Evolutionary conservation across 2,329 filamentous ascomycete genomes (phyloP).

Genomic region (Arthroderma sp.): DNA sequence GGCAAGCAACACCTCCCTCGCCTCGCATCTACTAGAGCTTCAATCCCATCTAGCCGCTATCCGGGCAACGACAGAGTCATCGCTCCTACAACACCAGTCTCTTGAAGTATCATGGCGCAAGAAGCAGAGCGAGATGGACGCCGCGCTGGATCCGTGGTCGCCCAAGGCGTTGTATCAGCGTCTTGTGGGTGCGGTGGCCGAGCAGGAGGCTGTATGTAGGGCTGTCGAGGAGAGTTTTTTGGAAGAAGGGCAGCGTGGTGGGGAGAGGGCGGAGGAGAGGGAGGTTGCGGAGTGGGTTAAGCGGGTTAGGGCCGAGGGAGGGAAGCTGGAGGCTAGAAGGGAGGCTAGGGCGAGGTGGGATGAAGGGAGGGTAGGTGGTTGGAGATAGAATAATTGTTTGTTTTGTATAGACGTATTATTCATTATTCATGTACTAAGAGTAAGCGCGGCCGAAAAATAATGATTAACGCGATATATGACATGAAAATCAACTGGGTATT

Average conservation of each 20-base stretch:
- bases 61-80: conserved; percentile 62
- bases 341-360: conserved; percentile 93
- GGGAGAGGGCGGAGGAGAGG: conserved; percentile 56
- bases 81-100: conserved; percentile 69
- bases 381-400: conserved; percentile 48
- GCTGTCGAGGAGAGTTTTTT: conserved; percentile 90
- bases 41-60: conserved; percentile 39
- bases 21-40: conserved; percentile 35
- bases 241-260: conserved; percentile 42
- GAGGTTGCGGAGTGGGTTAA: conserved; percentile 78
- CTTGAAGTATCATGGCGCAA: conserved; percentile 86
- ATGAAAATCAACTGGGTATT: background rate
- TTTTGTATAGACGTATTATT: conserved; percentile 2
- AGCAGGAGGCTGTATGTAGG: conserved; percentile 69
- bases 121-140: conserved; percentile 81
- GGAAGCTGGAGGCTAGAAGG: conserved; percentile 63
- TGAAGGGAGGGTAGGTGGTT: conserved; percentile 85
- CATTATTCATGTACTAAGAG: background rate
- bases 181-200: conserved; percentile 60
- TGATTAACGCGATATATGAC: background rate
- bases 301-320: conserved; percentile 66
- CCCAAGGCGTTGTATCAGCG: conserved; percentile 77
- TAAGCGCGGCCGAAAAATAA: background rate
- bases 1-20: conserved; percentile 58
- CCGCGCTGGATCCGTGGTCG: conserved; percentile 69